A percentile compares a stretch with the other conserved stretches of the same genome.
Conservation (phyloP, 768 basidiomycete species). For the Cyclocybe cylindracea region DNA sequence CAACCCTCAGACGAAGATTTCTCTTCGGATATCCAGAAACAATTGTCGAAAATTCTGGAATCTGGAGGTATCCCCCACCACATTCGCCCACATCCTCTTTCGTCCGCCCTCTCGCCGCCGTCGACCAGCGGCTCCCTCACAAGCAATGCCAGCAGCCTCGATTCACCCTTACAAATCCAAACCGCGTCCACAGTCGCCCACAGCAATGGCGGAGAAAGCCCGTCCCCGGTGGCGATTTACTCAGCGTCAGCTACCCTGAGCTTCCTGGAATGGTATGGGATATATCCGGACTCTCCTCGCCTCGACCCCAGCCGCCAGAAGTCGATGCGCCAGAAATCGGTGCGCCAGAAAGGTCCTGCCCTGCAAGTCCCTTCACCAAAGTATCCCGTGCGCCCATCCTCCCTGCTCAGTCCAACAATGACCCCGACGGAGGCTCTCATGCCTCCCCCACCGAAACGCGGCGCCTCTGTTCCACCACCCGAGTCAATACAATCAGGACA, state of each 20-base stretch:
- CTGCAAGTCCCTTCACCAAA: conserved; percentile 19
- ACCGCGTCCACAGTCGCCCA: conserved; percentile 10
- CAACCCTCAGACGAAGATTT: conserved; percentile 23
- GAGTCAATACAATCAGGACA: too few species aligned
- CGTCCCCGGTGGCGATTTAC: conserved; percentile 27
- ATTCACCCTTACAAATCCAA: conserved; percentile 20
- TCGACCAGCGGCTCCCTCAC: conserved; percentile 12
- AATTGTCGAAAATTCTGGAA: conserved; percentile 28
- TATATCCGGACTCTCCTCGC: conserved; percentile 34
- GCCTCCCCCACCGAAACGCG: conserved; percentile 5
- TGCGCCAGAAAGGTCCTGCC: conserved; percentile 11
- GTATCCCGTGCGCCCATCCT: conserved; percentile 12
- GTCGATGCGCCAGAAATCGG: conserved; percentile 16
- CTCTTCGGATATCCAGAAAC: conserved; percentile 26
- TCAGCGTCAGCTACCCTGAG: conserved; percentile 35
- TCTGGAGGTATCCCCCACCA: conserved; percentile 23
- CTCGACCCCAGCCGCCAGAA: conserved; percentile 15
- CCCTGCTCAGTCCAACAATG: conserved; percentile 12
- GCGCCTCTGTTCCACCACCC: conserved; percentile 20
- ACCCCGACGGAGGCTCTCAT: conserved; percentile 1
- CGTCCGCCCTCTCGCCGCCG: conserved; percentile 22
- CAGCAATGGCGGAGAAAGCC: conserved; percentile 9
- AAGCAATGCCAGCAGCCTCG: conserved; percentile 12
- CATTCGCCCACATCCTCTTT: conserved; percentile 18
- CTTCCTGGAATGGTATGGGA: conserved; percentile 37